phyloP scores from a whole-genome alignment of 1,284 basidiomycete species.

The Rhizopogon hawkerae region DNA sequence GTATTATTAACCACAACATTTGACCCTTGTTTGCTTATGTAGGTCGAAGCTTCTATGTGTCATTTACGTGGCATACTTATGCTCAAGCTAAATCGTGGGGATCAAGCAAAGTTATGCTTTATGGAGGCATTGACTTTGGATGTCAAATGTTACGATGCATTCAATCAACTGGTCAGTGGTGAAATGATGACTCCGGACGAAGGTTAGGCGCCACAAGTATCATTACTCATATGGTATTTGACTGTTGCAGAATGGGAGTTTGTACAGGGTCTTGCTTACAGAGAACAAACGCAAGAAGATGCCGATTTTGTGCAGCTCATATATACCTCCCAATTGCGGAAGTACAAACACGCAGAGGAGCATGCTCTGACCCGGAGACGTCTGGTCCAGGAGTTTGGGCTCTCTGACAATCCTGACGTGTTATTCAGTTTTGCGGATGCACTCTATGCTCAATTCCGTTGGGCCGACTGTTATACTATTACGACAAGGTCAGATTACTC shows the following conservation, averaged over 20 bases:
- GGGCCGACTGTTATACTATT: constrained; percentile 88
- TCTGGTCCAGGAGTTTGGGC: constrained; percentile 69
- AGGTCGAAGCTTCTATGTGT: constrained; percentile 95
- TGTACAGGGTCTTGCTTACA: constrained; percentile 76
- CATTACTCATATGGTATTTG: constrained; percentile 2
- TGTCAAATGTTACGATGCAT: constrained; percentile 97
- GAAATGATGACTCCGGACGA: constrained; percentile 92
- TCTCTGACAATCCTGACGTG: constrained; percentile 88
- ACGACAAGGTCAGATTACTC: constrained; percentile 59
- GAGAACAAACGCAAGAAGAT: constrained; percentile 78
- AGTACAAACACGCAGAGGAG: constrained; percentile 79
- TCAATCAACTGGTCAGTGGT: constrained; percentile 81
- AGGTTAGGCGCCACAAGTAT: constrained; percentile 42
- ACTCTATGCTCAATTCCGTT: constrained; percentile 80
- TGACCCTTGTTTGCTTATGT: constrained; percentile 13
- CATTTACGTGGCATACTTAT: constrained; percentile 89
- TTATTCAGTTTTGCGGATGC: constrained; percentile 89
- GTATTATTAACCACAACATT: not conserved
- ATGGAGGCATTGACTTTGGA: constrained; percentile 92
- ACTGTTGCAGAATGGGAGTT: constrained; percentile 83
- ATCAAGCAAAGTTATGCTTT: constrained; percentile 87
- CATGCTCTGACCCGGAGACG: constrained; percentile 69
- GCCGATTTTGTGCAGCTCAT: constrained; percentile 85
- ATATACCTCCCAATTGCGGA: constrained; percentile 86
- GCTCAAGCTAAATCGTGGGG: constrained; percentile 84